A percentile compares a stretch with the other conserved stretches of the same genome.
Conservation (phyloP, 176 grass and related monocot species). For the Oryza nivara region DNA sequence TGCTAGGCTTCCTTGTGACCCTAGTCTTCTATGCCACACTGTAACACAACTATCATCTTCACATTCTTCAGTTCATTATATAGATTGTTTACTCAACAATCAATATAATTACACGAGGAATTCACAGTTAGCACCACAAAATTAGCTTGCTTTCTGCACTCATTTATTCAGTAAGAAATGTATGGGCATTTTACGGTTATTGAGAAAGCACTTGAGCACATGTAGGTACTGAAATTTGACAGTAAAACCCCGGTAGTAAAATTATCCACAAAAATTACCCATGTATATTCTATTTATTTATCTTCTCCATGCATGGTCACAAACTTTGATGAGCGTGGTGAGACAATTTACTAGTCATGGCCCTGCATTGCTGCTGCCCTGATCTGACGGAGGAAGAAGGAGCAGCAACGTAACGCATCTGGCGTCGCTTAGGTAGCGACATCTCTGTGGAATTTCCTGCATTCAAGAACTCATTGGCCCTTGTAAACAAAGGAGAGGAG, state of each 20-base stretch:
- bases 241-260: too few species aligned
- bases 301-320: conserved; percentile 1
- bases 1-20: conserved; percentile 77
- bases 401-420: conserved; percentile 46
- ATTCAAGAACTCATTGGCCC: conserved; percentile 19
- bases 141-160: background rate
- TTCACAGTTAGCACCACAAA: background rate
- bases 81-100: background rate
- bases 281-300: background rate
- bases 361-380: background rate
- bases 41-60: conserved; percentile 40
- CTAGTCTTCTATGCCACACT: conserved; percentile 54
- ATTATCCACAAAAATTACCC: too few species aligned
- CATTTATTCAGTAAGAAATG: background rate
- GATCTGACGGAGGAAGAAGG: conserved; percentile 19
- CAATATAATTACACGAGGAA: background rate
- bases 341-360: conserved; percentile 31
- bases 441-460: conserved; percentile 11
- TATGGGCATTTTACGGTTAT: too few species aligned
- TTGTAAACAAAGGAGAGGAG: conserved; percentile 30
- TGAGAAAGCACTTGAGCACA: too few species aligned
- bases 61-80: background rate
- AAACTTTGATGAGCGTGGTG: conserved; percentile 36
- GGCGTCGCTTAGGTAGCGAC: conserved; percentile 43
- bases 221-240: too few species aligned